Evolutionary conservation across 108 stramenopile genomes (phyloP).

Genomic region (Fragilaria crotonensis): DNA sequence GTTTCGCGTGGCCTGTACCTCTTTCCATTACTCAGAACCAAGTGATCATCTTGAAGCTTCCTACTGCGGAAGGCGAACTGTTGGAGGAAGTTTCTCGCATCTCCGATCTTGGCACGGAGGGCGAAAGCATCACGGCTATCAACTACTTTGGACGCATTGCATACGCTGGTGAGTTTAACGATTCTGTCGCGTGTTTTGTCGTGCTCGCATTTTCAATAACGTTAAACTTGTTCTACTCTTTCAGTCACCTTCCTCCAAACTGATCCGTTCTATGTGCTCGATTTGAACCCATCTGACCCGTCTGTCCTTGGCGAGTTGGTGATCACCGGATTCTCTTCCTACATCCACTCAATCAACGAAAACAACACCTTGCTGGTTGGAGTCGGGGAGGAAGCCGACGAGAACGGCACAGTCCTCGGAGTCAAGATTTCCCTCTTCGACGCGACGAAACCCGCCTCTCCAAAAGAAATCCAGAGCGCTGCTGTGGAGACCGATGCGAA

Average conservation of each 20-base stretch:
- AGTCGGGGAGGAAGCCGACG: slow-evolving; percentile 45
- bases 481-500: slow-evolving; percentile 22
- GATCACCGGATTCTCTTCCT: slow-evolving; percentile 46
- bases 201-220: not conserved
- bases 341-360: slow-evolving; percentile 40
- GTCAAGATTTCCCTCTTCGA: slow-evolving; percentile 40
- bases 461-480: slow-evolving; percentile 12
- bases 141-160: slow-evolving; percentile 40
- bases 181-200: not conserved
- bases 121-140: slow-evolving; percentile 28
- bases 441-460: slow-evolving; percentile 16
- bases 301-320: slow-evolving; percentile 29
- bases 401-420: slow-evolving; percentile 26
- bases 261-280: slow-evolving; percentile 18
- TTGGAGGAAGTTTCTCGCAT: not conserved
- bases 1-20: not conserved
- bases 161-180: slow-evolving; percentile 27
- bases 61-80: not conserved
- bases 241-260: slow-evolving; percentile 15
- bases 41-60: not conserved
- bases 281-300: slow-evolving; percentile 13
- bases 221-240: not conserved
- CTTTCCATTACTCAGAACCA: not conserved
- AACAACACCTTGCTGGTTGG: slow-evolving; percentile 28
- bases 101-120: slow-evolving; percentile 1